Percentiles rank a stretch among this genome's conserved stretches.
Conservation (phyloP, 2,329 filamentous ascomycete species). For the Aspergillus sp. region DNA sequence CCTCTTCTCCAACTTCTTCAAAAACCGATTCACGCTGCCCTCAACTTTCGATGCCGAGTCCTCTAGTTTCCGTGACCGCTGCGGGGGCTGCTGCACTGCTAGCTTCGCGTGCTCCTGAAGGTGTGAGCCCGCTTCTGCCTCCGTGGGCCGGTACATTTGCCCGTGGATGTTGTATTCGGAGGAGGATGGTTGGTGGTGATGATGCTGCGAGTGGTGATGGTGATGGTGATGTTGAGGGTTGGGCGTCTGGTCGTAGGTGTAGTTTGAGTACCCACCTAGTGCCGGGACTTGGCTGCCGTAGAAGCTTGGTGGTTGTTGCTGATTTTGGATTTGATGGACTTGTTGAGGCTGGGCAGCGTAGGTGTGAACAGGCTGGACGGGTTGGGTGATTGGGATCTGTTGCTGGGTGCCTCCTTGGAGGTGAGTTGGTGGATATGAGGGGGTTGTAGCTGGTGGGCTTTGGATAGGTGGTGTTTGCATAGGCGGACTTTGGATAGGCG, state of each 20-base stretch:
- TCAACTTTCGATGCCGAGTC: conserved; percentile 41
- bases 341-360: conserved; percentile 24
- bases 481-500: conserved; percentile 27
- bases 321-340: conserved; percentile 16
- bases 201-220: background rate
- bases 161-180: conserved; percentile 46
- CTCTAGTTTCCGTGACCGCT: conserved; percentile 38
- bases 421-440: conserved; percentile 32
- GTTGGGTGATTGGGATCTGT: conserved; percentile 25
- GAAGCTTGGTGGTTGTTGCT: conserved; percentile 4
- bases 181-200: conserved; percentile 10
- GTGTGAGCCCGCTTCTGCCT: conserved; percentile 40
- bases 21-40: conserved; percentile 44
- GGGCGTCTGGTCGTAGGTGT: conserved; percentile 41
- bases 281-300: conserved; percentile 16
- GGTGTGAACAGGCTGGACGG: conserved; percentile 37
- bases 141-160: conserved; percentile 49
- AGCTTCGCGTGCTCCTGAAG: conserved; percentile 37
- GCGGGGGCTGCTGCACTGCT: conserved; percentile 32
- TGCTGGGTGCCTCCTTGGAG: conserved; percentile 14
- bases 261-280: conserved; percentile 43
- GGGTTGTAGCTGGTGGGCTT: conserved; percentile 22
- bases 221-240: conserved; percentile 15
- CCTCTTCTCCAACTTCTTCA: conserved; percentile 48
- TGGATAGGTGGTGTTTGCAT: conserved; percentile 23